These are phyloP conservation scores for Neurospora africana DNA, from an alignment of 495 filamentous ascomycete species.

Conservation along the genomic window DNA sequence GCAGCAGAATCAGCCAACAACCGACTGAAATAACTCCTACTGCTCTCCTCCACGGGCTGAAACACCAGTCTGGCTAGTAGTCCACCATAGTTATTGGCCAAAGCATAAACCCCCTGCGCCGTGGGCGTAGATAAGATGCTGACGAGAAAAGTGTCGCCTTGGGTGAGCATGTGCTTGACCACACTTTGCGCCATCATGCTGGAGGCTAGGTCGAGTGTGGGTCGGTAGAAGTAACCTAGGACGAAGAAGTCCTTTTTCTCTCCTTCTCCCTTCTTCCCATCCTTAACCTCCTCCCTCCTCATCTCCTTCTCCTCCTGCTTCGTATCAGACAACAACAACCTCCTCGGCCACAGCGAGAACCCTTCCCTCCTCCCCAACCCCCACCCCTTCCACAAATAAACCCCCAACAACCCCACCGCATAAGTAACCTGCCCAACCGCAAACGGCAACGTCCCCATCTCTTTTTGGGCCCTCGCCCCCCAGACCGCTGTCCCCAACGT, in stretches of 20 bases:
- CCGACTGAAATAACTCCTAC: constrained; percentile 74
- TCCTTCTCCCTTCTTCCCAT: not conserved
- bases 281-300: not conserved
- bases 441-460: constrained; percentile 72
- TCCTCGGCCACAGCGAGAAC: constrained; percentile 45
- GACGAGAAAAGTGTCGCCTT: constrained; percentile 86
- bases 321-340: constrained; percentile 9
- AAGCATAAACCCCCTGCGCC: constrained; percentile 85
- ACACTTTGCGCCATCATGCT: constrained; percentile 78
- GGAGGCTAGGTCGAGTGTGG: constrained; percentile 54
- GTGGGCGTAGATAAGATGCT: constrained; percentile 58
- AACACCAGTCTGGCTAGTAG: constrained; percentile 84
- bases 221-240: constrained; percentile 53
- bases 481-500: constrained; percentile 58
- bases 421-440: constrained; percentile 73
- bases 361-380: constrained; percentile 30
- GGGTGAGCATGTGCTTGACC: constrained; percentile 86
- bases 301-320: too few relatives aligned
- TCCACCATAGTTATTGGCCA: constrained; percentile 91
- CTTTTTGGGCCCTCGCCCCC: constrained; percentile 10
- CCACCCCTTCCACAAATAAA: constrained; percentile 50
- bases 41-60: constrained; percentile 89
- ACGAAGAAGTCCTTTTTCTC: constrained; percentile 43
- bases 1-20: constrained; percentile 36
- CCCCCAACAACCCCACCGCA: constrained; percentile 50